Evolutionary conservation across 805 yeast species (phyloP).

Genomic region (Pichia rugopelliculosa): DNA sequence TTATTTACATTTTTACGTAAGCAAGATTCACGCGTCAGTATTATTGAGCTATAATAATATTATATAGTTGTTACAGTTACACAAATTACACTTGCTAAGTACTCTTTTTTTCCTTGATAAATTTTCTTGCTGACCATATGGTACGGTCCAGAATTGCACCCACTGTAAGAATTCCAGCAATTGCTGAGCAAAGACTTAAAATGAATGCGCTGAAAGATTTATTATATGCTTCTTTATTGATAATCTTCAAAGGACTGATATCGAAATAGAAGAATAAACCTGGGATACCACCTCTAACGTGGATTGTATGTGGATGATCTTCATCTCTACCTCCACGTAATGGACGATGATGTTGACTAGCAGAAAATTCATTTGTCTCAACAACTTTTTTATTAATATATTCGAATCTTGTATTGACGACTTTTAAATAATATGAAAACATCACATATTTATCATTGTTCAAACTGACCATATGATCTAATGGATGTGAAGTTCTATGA

Average conservation of each 20-base stretch:
- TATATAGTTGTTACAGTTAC: neutral
- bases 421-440: conserved; percentile 75
- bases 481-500: conserved; percentile 50
- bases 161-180: conserved; percentile 90
- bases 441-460: conserved; percentile 50
- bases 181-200: conserved; percentile 75
- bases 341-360: conserved; percentile 83
- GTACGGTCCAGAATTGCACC: conserved; percentile 85
- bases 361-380: conserved; percentile 88
- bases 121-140: conserved; percentile 82
- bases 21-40: neutral
- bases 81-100: conserved; percentile 8
- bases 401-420: conserved; percentile 84
- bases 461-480: conserved; percentile 44
- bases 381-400: conserved; percentile 43
- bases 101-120: conserved; percentile 60
- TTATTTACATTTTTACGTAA: neutral
- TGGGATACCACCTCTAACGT: conserved; percentile 82
- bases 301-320: conserved; percentile 83
- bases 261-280: conserved; percentile 85
- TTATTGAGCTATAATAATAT: too few species aligned
- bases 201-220: conserved; percentile 80
- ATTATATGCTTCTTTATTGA: conserved; percentile 67
- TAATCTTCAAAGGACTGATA: conserved; percentile 86
- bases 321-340: conserved; percentile 79